phyloP scores from a whole-genome alignment of 2,329 filamentous ascomycete genomes.

The Curvularia sp. region DNA sequence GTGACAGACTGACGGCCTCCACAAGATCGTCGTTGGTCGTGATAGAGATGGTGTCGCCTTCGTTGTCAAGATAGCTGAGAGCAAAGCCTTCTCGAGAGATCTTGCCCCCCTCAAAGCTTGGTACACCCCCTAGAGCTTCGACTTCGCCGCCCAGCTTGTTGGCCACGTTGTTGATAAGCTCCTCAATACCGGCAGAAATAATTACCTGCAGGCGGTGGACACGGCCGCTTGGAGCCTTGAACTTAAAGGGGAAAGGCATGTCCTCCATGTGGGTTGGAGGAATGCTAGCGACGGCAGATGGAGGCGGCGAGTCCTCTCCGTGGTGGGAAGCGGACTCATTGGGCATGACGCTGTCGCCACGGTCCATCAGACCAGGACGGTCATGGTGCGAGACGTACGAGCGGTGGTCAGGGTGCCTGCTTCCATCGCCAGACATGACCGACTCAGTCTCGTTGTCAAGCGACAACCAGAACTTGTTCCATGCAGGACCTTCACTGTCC shows the following conservation, averaged over 20 bases:
- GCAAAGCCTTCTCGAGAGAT: conserved; percentile 82
- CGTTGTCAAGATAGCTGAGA: conserved; percentile 94
- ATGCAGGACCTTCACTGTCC: conserved; percentile 92
- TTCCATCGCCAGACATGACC: conserved; percentile 89
- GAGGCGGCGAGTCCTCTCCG: conserved; percentile 76
- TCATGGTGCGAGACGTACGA: conserved; percentile 84
- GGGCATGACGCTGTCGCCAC: conserved; percentile 84
- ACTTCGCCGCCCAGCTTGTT: conserved; percentile 85
- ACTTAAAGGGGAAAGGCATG: conserved; percentile 94
- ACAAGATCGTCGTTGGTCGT: conserved; percentile 93
- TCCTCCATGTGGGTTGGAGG: conserved; percentile 65
- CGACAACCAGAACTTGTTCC: conserved; percentile 99
- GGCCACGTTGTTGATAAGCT: conserved; percentile 78
- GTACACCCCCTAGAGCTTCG: conserved; percentile 81
- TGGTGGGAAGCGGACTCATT: conserved; percentile 95
- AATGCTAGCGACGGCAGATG: conserved; percentile 67
- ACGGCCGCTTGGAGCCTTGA: conserved; percentile 94
- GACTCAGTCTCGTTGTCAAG: conserved; percentile 95
- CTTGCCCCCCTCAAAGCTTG: conserved; percentile 78
- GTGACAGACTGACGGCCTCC: conserved; percentile 85
- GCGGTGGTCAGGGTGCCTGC: conserved; percentile 70
- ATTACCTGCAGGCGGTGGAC: conserved; percentile 90
- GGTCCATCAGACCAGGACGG: conserved; percentile 65
- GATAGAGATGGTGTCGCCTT: conserved; percentile 95
- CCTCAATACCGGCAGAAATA: conserved; percentile 78